phyloP scores from a whole-genome alignment of 208 protist species.

The Trypanosoma cruzi region DNA sequence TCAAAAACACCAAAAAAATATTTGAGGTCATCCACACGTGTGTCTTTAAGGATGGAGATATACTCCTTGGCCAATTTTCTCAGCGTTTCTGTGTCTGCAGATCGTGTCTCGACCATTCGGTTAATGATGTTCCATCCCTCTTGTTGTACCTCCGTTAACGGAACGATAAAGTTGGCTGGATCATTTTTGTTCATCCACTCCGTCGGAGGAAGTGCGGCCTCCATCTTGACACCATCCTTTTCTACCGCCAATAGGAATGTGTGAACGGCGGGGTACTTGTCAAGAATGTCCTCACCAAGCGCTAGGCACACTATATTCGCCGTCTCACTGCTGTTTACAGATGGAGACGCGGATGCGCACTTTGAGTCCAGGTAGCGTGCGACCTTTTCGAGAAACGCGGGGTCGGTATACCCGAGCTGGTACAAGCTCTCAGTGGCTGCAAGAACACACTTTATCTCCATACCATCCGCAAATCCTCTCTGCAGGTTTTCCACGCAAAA shows the following conservation, averaged over 20 bases:
- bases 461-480: constrained; percentile 43
- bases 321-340: constrained; percentile 41
- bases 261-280: constrained; percentile 41
- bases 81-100: constrained; percentile 48
- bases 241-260: constrained; percentile 52
- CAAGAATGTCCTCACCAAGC: constrained; percentile 57
- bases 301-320: constrained; percentile 46
- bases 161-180: constrained; percentile 53
- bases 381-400: constrained; percentile 45
- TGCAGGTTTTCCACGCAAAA: constrained; percentile 63
- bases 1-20: constrained; percentile 86
- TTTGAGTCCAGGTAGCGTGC: constrained; percentile 53
- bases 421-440: constrained; percentile 46
- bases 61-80: constrained; percentile 57
- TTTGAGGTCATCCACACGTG: constrained; percentile 82
- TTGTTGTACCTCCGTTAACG: constrained; percentile 60
- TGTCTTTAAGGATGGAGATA: constrained; percentile 45
- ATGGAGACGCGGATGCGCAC: constrained; percentile 23
- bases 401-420: constrained; percentile 49
- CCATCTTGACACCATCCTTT: constrained; percentile 34
- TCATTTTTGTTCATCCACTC: constrained; percentile 84
- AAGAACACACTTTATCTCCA: constrained; percentile 53
- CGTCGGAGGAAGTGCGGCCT: constrained; percentile 51
- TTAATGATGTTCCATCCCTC: constrained; percentile 70
- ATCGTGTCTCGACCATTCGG: constrained; percentile 64